Evolutionary conservation across 371 early-diverging fungal genomes (phyloP), one percentile per base, ranked within the genome.

Genomic region (Encephalitozoon romaleae): DNA sequence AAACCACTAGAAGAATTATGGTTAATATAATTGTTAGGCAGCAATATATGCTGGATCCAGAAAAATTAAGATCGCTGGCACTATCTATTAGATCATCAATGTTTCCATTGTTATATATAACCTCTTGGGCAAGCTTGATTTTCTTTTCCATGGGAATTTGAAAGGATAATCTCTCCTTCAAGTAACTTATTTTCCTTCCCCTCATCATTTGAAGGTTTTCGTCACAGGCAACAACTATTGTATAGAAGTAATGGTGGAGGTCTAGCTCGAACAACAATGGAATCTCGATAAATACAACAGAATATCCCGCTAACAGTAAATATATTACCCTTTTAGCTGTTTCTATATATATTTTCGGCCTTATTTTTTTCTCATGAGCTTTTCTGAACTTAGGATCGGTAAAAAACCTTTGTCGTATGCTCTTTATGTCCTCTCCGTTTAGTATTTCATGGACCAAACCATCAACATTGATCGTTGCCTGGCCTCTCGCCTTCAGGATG

Each of bases 231-330:
- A 77, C 67, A 9, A 77, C 42, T 32, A 77, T 26, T 5, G 39
- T 70, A 28, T 65, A 45, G 38, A 77, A 71, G 28, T 41, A 77
- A 5, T 53, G 47, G 32, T 77, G 39, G 6, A 77, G 63, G 5
- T 64, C 30, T 12, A 49, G 25, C 43, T 77, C 77, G 52, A 65
- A 77, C 70, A 77, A 41, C 15, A 77, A 34, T 21, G 70, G 77
- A 52, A 77, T 66, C 21, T 77, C 77, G n/a, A 77, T 52, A 67
- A 77, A 77, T 63, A 77, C 38, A 11, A 77, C 38, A 8, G 43
- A 23, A 49, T 64, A 42, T 15, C 66, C 66, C 8, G n/a, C 52
- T 8, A 77, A 21, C 0, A 54, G 26, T 34, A 38, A 38, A 21
- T 18, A 34, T 12, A 71, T 26, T 25, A 63, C 12, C 21, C 30